Percentiles rank a stretch among this genome's conserved stretches.
Evolutionary conservation across 2,329 filamentous ascomycete species (phyloP).

Genomic region (Fusarium sp.): DNA sequence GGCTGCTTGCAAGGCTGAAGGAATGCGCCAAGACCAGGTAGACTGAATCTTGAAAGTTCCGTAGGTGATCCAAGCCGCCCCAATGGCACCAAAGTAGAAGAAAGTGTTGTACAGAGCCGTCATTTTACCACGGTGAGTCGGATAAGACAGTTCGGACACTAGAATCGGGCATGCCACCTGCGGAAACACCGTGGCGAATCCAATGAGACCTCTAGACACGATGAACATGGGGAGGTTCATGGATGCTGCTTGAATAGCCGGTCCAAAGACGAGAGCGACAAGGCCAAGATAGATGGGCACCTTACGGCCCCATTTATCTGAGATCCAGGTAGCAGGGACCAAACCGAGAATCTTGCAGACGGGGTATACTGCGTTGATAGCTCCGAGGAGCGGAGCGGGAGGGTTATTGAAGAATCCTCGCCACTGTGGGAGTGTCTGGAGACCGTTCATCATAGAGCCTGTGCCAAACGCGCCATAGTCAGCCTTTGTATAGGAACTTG

Average conservation of each 20-base stretch:
- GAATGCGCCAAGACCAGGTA: conserved; percentile 14
- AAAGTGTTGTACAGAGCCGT: conserved; percentile 45
- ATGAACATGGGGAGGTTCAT: conserved; percentile 42
- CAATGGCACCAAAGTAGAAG: conserved; percentile 29
- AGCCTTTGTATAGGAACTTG: not conserved
- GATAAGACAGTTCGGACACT: conserved; percentile 46
- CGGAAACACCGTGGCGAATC: conserved; percentile 43
- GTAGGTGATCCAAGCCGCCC: conserved; percentile 5
- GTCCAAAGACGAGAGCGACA: conserved; percentile 41
- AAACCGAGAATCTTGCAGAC: conserved; percentile 50
- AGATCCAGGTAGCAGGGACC: conserved; percentile 46
- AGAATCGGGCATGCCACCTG: conserved; percentile 44
- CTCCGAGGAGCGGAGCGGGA: conserved; percentile 45
- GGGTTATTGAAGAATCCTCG: conserved; percentile 51
- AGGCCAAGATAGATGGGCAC: conserved; percentile 47
- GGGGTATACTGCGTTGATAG: conserved; percentile 48
- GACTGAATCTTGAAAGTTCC: conserved; percentile 6
- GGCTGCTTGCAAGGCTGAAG: not conserved
- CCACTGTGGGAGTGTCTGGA: conserved; percentile 53
- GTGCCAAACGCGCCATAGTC: not conserved
- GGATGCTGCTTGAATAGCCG: conserved; percentile 45
- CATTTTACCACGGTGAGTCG: conserved; percentile 44
- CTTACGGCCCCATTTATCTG: conserved; percentile 52
- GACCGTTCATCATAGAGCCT: conserved; percentile 54
- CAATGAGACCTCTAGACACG: conserved; percentile 44